Base-by-base conservation (phyloP, 2,329 filamentous ascomycete genomes). In the Teratosphaeria destructans region DNA sequence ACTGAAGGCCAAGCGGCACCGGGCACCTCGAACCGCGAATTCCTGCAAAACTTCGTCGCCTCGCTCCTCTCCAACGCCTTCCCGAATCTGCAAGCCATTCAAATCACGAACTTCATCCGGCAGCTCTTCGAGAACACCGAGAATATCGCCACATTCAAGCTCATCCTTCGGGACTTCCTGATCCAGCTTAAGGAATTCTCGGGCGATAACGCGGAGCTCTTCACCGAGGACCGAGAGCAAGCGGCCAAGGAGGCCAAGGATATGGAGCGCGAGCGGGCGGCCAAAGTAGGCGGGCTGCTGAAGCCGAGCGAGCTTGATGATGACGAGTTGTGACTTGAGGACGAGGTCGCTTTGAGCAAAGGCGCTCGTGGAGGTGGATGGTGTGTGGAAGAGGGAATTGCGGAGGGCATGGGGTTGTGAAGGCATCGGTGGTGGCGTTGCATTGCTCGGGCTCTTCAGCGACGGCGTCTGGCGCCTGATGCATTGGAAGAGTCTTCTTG, bases 121-220 rank as follows among this genome's bases (percentile, higher is more conserved):
- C 90, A 90, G 11, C 78, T 99, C 11, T 96, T 99, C 75, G 83
- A 86, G 6, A 83, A 89, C 66, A 97, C 96, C 73, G 89, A 88
- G 59, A 89, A 95, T 70, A 86, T 95, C 65, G 89, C 90, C 72
- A 91, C 91, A 73, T 99, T 99, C 86, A 95, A 96, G 74, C 85
- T 96, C 59, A 91, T 95, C 70, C 80, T 99, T 57, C 90, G 94
- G 65, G 94, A 99, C 76, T 99, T 99, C 83, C 79, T 99, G 66
- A 95, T 99, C 69, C 95, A 92, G 26, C 81, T 99, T 67, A 96
- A 96, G 77, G 95, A 99, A 76, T 99, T 97, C 70, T 86, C 90
- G 0, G 94, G 94, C 57, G 94, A 99, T 76, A 96, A 97, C 68
- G 85, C 93, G 0, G 94, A 99, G 71, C 82, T 99, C 10, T 99